A percentile compares a stretch with the other conserved stretches of the same genome.
Evolutionary conservation across 257 asterid species (phyloP).

Genomic region (Penstemon newberryi): DNA sequence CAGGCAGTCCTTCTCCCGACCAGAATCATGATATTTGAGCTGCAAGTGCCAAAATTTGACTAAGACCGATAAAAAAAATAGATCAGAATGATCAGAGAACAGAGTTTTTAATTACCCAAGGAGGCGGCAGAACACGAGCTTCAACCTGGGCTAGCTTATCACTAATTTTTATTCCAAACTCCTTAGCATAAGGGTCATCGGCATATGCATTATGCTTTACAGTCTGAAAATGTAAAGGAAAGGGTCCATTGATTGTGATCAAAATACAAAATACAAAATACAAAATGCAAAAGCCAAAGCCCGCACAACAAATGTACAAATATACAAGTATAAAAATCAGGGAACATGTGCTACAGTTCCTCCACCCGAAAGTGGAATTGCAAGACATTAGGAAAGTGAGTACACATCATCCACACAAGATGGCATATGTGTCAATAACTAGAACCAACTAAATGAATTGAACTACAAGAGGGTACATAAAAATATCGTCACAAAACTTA

Average conservation of each 20-base stretch:
- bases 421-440: background rate
- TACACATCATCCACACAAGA: background rate
- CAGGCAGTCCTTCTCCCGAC: conserved; percentile 85
- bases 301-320: background rate
- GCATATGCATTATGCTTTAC: conserved; percentile 84
- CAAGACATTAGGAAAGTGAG: background rate
- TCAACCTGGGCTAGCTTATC: conserved; percentile 88
- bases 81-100: background rate
- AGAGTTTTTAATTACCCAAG: conserved; percentile 56
- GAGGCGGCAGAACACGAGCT: conserved; percentile 93
- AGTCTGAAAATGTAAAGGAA: conserved; percentile 46
- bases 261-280: background rate
- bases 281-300: conserved; percentile 1
- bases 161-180: conserved; percentile 94
- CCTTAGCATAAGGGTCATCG: conserved; percentile 76
- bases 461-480: background rate
- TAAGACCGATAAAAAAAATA: background rate
- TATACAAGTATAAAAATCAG: background rate
- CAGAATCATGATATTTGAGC: conserved; percentile 95
- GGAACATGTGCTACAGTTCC: background rate
- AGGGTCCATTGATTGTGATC: background rate
- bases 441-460: conserved; percentile 6
- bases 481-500: conserved; percentile 20
- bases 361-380: background rate
- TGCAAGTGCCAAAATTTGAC: conserved; percentile 32